Percentiles rank a stretch among this genome's conserved stretches.
phyloP scores from a whole-genome alignment of 208 protist genomes.

The Vickermania spadyakhi region DNA sequence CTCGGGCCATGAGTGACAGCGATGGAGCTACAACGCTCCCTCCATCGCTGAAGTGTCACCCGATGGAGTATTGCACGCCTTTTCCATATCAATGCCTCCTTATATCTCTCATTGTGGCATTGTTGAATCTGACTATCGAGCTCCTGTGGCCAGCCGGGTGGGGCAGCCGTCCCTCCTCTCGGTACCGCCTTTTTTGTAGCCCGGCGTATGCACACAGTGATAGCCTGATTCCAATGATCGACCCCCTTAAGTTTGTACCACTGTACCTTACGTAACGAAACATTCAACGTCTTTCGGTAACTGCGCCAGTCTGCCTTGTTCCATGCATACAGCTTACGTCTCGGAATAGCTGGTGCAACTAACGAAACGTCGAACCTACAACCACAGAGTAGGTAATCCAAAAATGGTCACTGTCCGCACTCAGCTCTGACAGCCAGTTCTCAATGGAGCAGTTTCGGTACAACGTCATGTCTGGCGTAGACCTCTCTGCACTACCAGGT shows the following conservation, averaged over 20 bases:
- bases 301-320: constrained; percentile 2
- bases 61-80: too few relatives aligned
- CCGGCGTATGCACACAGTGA: neutral
- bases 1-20: too few relatives aligned
- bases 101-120: neutral
- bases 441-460: neutral
- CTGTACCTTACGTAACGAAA: neutral
- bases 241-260: neutral
- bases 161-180: neutral
- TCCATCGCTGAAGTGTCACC: too few relatives aligned
- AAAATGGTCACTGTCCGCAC: neutral
- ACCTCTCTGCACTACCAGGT: neutral
- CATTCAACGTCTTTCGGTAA: neutral
- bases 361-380: neutral
- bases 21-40: too few relatives aligned
- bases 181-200: neutral
- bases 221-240: neutral
- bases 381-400: neutral
- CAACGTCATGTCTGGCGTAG: neutral
- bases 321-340: neutral
- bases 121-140: neutral
- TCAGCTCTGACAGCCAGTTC: neutral
- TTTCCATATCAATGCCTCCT: constrained; percentile 2
- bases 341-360: neutral
- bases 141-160: neutral